Percentiles rank a stretch among this genome's conserved stretches.
Evolutionary conservation across 2,329 filamentous ascomycete species (phyloP).

Genomic region (Apiospora pterosperma): DNA sequence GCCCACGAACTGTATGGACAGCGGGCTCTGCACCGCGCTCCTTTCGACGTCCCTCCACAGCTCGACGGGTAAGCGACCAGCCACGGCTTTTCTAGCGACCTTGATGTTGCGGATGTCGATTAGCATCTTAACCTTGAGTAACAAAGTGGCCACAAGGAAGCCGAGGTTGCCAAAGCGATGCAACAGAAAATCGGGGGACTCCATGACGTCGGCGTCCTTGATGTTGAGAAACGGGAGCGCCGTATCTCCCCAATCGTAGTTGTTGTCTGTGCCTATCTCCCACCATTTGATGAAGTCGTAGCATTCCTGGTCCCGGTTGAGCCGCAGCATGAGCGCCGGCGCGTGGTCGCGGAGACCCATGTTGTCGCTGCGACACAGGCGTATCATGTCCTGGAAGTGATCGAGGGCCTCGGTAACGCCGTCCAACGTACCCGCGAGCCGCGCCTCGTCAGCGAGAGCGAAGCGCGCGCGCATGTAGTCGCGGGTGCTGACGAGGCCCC

Average conservation of each 20-base stretch:
- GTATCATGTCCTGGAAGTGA: conserved; percentile 40
- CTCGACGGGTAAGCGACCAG: conserved; percentile 14
- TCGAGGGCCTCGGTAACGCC: conserved; percentile 35
- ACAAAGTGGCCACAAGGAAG: conserved; percentile 12
- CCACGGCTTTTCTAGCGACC: conserved; percentile 15
- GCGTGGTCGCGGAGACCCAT: conserved; percentile 38
- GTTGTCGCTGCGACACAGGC: conserved; percentile 41
- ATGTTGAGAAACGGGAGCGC: conserved; percentile 21
- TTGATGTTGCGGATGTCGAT: conserved; percentile 23
- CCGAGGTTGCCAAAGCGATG: conserved; percentile 7
- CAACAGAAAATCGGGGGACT: conserved; percentile 11
- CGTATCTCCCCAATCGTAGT: conserved; percentile 34
- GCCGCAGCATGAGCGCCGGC: conserved; percentile 40
- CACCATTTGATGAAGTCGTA: conserved; percentile 41
- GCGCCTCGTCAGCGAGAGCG: conserved; percentile 28
- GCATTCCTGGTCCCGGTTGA: conserved; percentile 47
- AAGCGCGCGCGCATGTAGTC: conserved; percentile 40
- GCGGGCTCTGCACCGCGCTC: conserved; percentile 18
- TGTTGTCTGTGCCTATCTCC: conserved; percentile 11
- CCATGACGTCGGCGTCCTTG: conserved; percentile 17
- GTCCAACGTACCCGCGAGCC: conserved; percentile 26
- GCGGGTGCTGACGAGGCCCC: conserved; percentile 36
- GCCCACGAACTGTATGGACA: conserved; percentile 15
- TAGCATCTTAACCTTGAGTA: conserved; percentile 25
- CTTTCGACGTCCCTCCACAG: conserved; percentile 16